phyloP scores from a whole-genome alignment of 345 rosid genomes.

The Brassica napus region DNA sequence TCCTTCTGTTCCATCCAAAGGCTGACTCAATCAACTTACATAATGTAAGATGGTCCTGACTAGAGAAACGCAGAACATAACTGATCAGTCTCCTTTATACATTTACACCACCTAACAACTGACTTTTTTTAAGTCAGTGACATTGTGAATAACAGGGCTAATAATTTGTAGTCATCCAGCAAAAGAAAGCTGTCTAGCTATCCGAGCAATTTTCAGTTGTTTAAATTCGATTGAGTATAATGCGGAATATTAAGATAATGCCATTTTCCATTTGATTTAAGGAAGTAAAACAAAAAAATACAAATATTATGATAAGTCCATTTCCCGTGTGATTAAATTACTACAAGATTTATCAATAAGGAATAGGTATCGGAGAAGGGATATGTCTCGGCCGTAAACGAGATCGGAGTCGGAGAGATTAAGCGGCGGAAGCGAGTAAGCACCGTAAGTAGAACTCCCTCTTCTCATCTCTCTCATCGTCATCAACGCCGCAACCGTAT shows the following conservation, averaged over 20 bases:
- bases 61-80: background rate
- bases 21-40: background rate
- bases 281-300: background rate
- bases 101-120: background rate
- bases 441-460: constrained; percentile 70
- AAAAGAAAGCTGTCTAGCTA: background rate
- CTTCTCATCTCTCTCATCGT: constrained; percentile 80
- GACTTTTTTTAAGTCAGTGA: too few relatives aligned
- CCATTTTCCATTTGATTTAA: background rate
- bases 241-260: background rate
- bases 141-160: background rate
- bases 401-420: constrained; percentile 60
- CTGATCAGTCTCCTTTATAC: background rate
- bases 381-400: constrained; percentile 44
- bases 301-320: background rate
- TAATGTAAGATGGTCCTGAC: background rate
- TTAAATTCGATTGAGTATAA: background rate
- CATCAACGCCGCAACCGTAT: constrained; percentile 67
- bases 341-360: constrained; percentile 5
- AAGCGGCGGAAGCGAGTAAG: constrained; percentile 78
- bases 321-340: background rate
- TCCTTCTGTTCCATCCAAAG: background rate
- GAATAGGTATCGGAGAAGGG: constrained; percentile 58
- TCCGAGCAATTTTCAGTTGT: background rate
- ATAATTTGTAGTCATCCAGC: background rate